These are phyloP conservation scores for Echinochloa phyllopogon DNA, from an alignment of 176 grass and related monocot species.

Conservation along the genomic window DNA sequence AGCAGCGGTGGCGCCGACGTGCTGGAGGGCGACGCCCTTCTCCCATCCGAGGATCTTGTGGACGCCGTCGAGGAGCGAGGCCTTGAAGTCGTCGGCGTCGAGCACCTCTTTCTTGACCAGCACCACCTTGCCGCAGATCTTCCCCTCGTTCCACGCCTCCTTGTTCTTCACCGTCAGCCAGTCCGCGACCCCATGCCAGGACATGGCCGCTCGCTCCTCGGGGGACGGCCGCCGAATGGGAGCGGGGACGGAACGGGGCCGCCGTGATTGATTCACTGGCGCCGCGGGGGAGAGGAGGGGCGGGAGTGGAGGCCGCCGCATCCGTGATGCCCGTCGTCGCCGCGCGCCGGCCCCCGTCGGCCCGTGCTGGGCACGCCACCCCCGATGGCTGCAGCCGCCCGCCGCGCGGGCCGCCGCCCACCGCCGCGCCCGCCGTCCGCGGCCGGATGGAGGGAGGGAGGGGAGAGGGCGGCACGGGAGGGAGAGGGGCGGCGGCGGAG, in stretches of 20 bases:
- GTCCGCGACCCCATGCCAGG: slow-evolving; percentile 43
- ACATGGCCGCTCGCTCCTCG: slow-evolving; percentile 42
- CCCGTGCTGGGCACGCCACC: too few relatives aligned
- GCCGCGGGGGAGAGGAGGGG: too few relatives aligned
- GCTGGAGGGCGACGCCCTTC: slow-evolving; percentile 55
- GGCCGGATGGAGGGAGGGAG: too few relatives aligned
- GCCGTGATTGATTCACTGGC: not conserved
- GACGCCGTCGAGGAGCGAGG: slow-evolving; percentile 65
- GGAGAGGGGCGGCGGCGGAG: too few relatives aligned
- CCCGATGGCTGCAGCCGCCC: too few relatives aligned
- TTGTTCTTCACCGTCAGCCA: slow-evolving; percentile 65
- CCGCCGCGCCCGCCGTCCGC: too few relatives aligned
- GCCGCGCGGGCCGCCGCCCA: too few relatives aligned
- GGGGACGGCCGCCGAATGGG: not conserved
- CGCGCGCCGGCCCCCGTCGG: too few relatives aligned
- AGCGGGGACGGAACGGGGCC: too few relatives aligned
- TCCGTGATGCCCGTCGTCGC: too few relatives aligned
- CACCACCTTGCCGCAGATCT: slow-evolving; percentile 60
- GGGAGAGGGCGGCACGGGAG: too few relatives aligned
- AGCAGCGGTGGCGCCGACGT: slow-evolving; percentile 72
- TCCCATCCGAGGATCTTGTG: slow-evolving; percentile 56
- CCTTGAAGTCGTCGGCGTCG: slow-evolving; percentile 57
- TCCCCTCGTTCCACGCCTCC: slow-evolving; percentile 50
- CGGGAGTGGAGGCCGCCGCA: too few relatives aligned
- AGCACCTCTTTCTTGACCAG: slow-evolving; percentile 67